Conservation (phyloP, 176 grass and related monocot species). For the Pontederia paniculata region DNA sequence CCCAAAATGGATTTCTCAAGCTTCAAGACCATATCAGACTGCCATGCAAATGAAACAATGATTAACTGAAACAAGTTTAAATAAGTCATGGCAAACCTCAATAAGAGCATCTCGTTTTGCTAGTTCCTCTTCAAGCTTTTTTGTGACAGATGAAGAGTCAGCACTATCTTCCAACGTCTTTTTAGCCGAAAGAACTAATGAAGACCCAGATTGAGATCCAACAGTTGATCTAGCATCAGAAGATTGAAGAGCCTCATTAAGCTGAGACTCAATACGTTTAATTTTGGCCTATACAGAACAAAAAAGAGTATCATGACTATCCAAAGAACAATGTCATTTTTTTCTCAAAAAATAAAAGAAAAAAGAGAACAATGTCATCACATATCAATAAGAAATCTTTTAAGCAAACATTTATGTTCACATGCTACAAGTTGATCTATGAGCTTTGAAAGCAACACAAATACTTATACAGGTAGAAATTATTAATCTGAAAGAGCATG, state of each 20-base stretch:
- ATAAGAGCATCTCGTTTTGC: constrained; percentile 96
- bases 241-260: constrained; percentile 72
- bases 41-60: constrained; percentile 7
- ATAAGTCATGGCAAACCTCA: constrained; percentile 45
- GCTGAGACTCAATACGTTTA: constrained; percentile 77
- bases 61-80: neutral
- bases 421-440: too few species aligned
- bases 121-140: constrained; percentile 93
- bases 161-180: constrained; percentile 61
- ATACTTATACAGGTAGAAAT: too few species aligned
- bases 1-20: neutral
- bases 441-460: too few species aligned
- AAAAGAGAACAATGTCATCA: too few species aligned
- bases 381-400: too few species aligned
- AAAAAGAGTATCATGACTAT: constrained; percentile 5
- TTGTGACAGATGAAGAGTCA: constrained; percentile 69
- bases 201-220: constrained; percentile 62
- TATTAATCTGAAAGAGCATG: too few species aligned
- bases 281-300: constrained; percentile 58
- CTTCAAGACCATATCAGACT: neutral
- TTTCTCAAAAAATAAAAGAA: too few species aligned
- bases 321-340: constrained; percentile 6
- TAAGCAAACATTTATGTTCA: too few species aligned
- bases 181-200: constrained; percentile 49
- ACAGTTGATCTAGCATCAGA: constrained; percentile 81